Evolutionary conservation across 371 early-diverging fungal species (phyloP), one percentile per base, ranked within the genome.

Genomic region (Apophysomyces trapeziformis): DNA sequence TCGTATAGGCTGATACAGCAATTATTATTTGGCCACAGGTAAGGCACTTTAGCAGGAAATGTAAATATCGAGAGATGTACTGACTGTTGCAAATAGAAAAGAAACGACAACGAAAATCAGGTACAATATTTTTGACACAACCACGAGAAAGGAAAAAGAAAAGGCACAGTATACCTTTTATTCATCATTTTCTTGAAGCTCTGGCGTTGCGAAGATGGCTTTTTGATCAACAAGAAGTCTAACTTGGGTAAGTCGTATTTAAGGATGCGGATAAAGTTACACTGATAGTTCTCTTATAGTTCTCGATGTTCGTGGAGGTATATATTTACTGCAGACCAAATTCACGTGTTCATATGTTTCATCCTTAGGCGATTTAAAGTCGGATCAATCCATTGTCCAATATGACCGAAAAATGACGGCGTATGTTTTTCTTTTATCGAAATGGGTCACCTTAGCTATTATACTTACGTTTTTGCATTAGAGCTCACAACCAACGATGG

Each of bases 401-500:
- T 80, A 68, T 46, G 70, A 74, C 43, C 80, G 77, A 43, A 83
- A 83, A 41, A 64, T 66, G 65, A 79, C 80, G 37, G 69, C 67
- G 79, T 76, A 79, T 61, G 26, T 64, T 5, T 54, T n/a, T 14
- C 36, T 39, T 11, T 26, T 13, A 0, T 41, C 0, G 41, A 41
- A 36, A 21, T 38, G 54, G 21, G 1, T 54, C 58, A 50, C 36
- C 44, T 41, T 50, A 54, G 38, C 35, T 18, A 13, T 21, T 58
- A 60, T 13, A 11, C 11, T 57, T 41, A 60, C 38, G 1, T 36
- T 43, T 58, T 18, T 57, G 38, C 9, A 50, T 36, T 64, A 79
- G 79, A 73, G 67, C 83, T 26, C 74, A 77, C 14, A 80, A 83
- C 57, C 84, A 80, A 63, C 69, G 84, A 57, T 83, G 74, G 68